Conservation (phyloP, 2,329 filamentous ascomycete species). For the Beauveria varroae region DNA sequence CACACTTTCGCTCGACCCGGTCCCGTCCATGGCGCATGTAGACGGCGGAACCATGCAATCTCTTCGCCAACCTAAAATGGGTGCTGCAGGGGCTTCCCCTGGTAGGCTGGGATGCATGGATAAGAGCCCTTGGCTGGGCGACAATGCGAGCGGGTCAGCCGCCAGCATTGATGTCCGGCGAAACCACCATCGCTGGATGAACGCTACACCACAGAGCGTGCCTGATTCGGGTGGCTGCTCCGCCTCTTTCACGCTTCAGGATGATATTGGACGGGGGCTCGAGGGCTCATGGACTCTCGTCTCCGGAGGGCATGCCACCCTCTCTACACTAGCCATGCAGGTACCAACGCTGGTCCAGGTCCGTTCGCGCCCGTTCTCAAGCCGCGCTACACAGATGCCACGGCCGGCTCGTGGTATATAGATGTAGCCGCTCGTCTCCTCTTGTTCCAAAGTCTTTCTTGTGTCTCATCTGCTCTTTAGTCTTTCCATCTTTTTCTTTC, state of each 20-base stretch:
- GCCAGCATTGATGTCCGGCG: background rate
- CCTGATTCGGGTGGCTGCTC: constrained; percentile 2
- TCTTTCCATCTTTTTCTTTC: constrained; percentile 3
- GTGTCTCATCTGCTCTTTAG: constrained; percentile 9
- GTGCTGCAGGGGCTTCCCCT: constrained; percentile 6
- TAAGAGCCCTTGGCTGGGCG: background rate
- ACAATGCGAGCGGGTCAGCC: constrained; percentile 8
- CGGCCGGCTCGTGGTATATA: constrained; percentile 10
- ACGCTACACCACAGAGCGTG: background rate
- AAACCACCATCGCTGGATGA: constrained; percentile 6
- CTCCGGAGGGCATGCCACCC: background rate
- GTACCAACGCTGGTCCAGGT: background rate
- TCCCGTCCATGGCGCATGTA: background rate
- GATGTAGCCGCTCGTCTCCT: constrained; percentile 6
- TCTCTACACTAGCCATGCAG: background rate
- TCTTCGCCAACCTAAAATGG: constrained; percentile 9
- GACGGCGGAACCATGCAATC: constrained; percentile 1
- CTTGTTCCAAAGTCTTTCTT: background rate
- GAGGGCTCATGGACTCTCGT: background rate
- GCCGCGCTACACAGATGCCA: background rate
- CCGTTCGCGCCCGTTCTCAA: background rate
- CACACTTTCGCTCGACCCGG: background rate
- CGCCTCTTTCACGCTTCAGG: constrained; percentile 10
- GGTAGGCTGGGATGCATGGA: background rate
- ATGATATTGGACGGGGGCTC: constrained; percentile 8